Conservation (phyloP, 169 alveolate genomes). For the Cryptosporidium xiaoi region DNA sequence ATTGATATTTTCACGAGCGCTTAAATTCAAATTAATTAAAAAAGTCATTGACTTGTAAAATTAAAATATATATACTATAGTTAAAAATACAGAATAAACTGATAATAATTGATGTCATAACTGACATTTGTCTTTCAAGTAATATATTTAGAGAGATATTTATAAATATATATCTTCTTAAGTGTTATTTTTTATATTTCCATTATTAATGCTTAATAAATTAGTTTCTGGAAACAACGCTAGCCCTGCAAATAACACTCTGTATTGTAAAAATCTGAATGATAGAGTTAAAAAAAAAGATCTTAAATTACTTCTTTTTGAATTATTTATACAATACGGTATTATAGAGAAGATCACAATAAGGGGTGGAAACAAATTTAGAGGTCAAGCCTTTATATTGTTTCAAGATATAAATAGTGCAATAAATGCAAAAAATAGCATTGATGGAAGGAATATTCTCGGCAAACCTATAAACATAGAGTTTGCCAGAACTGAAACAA, state of each 20-base stretch:
- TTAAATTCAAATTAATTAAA: too few relatives aligned
- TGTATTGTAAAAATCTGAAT: constrained; percentile 61
- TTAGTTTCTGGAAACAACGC: constrained; percentile 44
- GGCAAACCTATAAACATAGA: constrained; percentile 61
- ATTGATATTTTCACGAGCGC: too few relatives aligned
- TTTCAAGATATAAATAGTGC: constrained; percentile 57
- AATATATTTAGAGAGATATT: too few relatives aligned
- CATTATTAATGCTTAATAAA: constrained; percentile 33
- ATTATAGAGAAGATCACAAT: constrained; percentile 40
- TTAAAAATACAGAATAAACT: too few relatives aligned
- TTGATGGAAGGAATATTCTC: constrained; percentile 33
- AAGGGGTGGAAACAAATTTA: constrained; percentile 44
- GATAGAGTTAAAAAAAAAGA: constrained; percentile 58
- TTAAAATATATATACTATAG: too few relatives aligned
- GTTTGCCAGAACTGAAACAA: constrained; percentile 30
- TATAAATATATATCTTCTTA: too few relatives aligned
- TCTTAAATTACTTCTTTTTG: constrained; percentile 25
- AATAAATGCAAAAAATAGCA: constrained; percentile 38
- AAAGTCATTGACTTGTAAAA: too few relatives aligned
- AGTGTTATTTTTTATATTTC: neutral
- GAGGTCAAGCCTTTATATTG: constrained; percentile 68
- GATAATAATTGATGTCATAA: too few relatives aligned
- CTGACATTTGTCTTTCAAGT: too few relatives aligned
- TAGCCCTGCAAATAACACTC: constrained; percentile 48
- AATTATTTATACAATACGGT: constrained; percentile 61